A percentile compares a stretch with the other conserved stretches of the same genome.
Conservation (phyloP, 441 rosid genomes). For the Gossypium schwendimanii region DNA sequence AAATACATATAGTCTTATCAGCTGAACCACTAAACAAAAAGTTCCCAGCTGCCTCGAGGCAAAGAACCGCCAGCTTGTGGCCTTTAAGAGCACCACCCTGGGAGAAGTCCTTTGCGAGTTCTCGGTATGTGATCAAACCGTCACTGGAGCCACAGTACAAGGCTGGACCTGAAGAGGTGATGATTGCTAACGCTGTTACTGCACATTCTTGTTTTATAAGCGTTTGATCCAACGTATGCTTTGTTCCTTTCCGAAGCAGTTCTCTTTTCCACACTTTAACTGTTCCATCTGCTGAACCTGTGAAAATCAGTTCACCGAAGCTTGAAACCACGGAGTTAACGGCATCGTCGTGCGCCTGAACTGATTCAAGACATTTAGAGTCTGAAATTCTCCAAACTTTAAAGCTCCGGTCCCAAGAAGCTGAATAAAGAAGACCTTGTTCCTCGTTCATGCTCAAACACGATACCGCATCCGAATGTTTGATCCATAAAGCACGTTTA, state of each 20-base stretch:
- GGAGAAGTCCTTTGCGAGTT: slow-evolving; percentile 44
- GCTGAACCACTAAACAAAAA: slow-evolving; percentile 78
- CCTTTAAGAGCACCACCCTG: slow-evolving; percentile 71
- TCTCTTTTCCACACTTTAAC: slow-evolving; percentile 81
- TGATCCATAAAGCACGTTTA: slow-evolving; percentile 73
- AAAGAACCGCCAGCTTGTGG: slow-evolving; percentile 73
- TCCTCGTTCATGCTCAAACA: slow-evolving; percentile 69
- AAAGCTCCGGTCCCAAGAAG: slow-evolving; percentile 86
- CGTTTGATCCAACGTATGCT: slow-evolving; percentile 44
- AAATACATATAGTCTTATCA: slow-evolving; percentile 76
- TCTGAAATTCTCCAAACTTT: slow-evolving; percentile 89
- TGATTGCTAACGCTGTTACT: slow-evolving; percentile 60
- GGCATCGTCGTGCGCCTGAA: slow-evolving; percentile 76
- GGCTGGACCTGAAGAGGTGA: slow-evolving; percentile 28
- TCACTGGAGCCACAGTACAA: slow-evolving; percentile 84
- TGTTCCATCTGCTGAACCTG: slow-evolving; percentile 82
- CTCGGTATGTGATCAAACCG: slow-evolving; percentile 77
- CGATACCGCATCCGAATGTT: slow-evolving; percentile 82
- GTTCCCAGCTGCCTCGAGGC: slow-evolving; percentile 55
- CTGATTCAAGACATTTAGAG: slow-evolving; percentile 73
- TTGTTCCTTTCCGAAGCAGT: slow-evolving; percentile 34
- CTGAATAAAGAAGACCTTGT: slow-evolving; percentile 63
- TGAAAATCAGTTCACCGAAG: slow-evolving; percentile 40
- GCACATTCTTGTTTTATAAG: slow-evolving; percentile 73
- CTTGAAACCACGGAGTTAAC: slow-evolving; percentile 60